Evolutionary conservation across 2,329 filamentous ascomycete genomes (phyloP).

Genomic region (Pseudogymnoascus sp.): DNA sequence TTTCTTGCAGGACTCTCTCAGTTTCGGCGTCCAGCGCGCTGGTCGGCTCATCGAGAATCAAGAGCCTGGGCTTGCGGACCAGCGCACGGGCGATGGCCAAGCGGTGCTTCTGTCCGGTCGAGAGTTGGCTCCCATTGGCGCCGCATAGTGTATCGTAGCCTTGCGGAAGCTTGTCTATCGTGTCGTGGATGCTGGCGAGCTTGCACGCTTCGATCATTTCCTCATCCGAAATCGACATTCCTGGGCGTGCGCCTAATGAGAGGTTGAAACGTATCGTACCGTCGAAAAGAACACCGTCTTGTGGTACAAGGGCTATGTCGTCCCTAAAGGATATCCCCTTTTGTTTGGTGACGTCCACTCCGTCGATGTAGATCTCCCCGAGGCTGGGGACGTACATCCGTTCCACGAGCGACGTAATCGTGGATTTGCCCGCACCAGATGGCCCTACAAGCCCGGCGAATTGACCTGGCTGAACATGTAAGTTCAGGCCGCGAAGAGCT

Average conservation of each 20-base stretch:
- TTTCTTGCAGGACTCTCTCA: conserved; percentile 44
- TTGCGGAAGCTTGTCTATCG: conserved; percentile 70
- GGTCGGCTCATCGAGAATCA: conserved; percentile 68
- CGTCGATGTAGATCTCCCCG: conserved; percentile 58
- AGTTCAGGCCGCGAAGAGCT: conserved; percentile 50
- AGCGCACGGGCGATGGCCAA: conserved; percentile 76
- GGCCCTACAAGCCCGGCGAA: conserved; percentile 65
- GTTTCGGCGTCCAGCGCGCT: conserved; percentile 59
- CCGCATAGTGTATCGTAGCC: conserved; percentile 87
- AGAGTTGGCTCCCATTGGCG: conserved; percentile 80
- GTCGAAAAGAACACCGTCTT: conserved; percentile 65
- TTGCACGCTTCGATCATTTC: conserved; percentile 71
- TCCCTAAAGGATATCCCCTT: conserved; percentile 57
- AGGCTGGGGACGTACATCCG: conserved; percentile 61
- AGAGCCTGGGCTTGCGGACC: conserved; percentile 55
- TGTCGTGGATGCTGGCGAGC: conserved; percentile 87
- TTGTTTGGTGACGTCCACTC: conserved; percentile 47
- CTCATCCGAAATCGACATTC: conserved; percentile 42
- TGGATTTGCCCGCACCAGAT: conserved; percentile 66
- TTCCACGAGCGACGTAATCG: conserved; percentile 58
- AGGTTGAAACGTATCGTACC: conserved; percentile 62
- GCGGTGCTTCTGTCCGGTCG: conserved; percentile 89
- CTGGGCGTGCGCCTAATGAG: conserved; percentile 50
- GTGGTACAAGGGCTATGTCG: conserved; percentile 60
- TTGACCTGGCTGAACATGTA: conserved; percentile 53